Evolutionary conservation across 2,329 filamentous ascomycete species (phyloP).

Genomic region (Rutstroemia sydowiana): DNA sequence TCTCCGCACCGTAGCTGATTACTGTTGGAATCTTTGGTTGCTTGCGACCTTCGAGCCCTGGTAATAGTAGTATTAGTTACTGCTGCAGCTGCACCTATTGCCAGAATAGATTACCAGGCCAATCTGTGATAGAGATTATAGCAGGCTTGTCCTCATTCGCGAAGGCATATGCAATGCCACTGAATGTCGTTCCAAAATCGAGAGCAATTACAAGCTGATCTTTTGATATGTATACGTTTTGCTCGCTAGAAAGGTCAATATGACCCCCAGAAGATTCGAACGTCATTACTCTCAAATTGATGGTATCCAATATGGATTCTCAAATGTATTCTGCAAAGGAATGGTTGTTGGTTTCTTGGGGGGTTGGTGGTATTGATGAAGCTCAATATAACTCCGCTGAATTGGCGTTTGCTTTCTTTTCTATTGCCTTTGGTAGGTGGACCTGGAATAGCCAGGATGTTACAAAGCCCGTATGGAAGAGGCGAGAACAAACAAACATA

Average conservation of each 20-base stretch:
- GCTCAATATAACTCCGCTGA: not conserved
- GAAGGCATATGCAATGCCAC: constrained; percentile 15
- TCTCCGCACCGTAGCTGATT: constrained; percentile 11
- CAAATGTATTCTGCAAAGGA: no score
- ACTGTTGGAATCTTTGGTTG: constrained; percentile 15
- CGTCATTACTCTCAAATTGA: no score
- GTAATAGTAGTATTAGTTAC: not conserved
- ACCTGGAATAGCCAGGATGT: no score
- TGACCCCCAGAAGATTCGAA: no score
- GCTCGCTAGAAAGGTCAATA: not conserved
- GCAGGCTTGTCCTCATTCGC: not conserved
- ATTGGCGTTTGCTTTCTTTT: not conserved
- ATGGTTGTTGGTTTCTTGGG: no score
- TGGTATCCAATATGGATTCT: no score
- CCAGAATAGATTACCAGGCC: constrained; percentile 16
- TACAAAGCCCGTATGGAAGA: not conserved
- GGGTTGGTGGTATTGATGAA: no score
- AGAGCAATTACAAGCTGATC: constrained; percentile 16
- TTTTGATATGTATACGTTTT: not conserved
- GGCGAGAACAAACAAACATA: not conserved
- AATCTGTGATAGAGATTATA: constrained; percentile 8
- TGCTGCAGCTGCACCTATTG: not conserved
- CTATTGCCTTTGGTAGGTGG: not conserved
- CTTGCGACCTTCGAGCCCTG: not conserved
- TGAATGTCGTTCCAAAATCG: constrained; percentile 21